Evolutionary conservation across 179 eudicot genomes (phyloP).

Genomic region (Sideroxylon spinosum): DNA sequence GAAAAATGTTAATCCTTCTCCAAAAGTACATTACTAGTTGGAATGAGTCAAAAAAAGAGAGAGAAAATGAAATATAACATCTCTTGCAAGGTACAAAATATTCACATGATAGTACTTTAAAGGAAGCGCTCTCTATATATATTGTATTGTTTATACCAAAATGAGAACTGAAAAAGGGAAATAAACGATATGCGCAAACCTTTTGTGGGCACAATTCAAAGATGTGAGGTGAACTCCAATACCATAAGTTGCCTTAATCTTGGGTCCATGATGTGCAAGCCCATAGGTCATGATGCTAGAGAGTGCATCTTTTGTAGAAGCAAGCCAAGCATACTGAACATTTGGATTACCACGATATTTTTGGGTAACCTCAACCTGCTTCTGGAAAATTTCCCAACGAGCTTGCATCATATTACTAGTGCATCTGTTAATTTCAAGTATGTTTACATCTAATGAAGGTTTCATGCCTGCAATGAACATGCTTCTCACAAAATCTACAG

Average conservation of each 20-base stretch:
- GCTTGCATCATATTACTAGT: conserved; percentile 38
- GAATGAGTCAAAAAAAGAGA: not conserved
- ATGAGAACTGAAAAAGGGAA: not conserved
- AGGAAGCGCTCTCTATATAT: not conserved
- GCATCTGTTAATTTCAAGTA: conserved; percentile 40
- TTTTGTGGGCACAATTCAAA: conserved; percentile 47
- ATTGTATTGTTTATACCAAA: not conserved
- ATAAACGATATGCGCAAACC: conserved; percentile 35
- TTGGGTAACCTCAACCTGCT: conserved; percentile 74
- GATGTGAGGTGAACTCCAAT: conserved; percentile 75
- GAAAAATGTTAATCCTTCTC: not conserved
- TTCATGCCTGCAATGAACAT: conserved; percentile 47
- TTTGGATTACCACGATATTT: conserved; percentile 67
- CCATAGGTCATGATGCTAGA: conserved; percentile 58
- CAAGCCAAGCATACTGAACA: conserved; percentile 81
- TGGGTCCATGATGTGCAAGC: conserved; percentile 45
- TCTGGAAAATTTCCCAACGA: conserved; percentile 66
- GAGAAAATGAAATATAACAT: no score
- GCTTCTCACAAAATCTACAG: conserved; percentile 40
- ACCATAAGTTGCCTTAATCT: conserved; percentile 51
- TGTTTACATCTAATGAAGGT: conserved; percentile 23
- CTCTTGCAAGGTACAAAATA: not conserved
- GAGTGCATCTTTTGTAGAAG: conserved; percentile 49
- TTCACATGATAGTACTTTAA: not conserved
- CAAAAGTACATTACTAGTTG: not conserved